Evolutionary conservation across 2,329 filamentous ascomycete genomes (phyloP).

Genomic region (Zasmidium citrigriseum): DNA sequence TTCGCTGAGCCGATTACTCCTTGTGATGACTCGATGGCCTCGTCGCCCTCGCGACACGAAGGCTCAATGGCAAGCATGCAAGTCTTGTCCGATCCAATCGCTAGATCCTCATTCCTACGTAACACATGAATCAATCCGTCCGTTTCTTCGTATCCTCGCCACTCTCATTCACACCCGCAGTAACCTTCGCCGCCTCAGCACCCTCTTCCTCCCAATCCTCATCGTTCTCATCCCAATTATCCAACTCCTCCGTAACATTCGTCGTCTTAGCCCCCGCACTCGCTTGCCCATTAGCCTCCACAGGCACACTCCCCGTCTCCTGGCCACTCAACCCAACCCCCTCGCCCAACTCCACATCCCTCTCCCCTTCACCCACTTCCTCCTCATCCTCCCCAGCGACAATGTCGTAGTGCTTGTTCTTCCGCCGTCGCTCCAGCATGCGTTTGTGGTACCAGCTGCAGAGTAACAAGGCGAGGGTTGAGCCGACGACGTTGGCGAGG

Average conservation of each 20-base stretch:
- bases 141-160: constrained; percentile 43
- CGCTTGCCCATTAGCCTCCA: constrained; percentile 25
- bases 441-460: constrained; percentile 93
- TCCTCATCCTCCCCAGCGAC: constrained; percentile 57
- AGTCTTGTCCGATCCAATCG: constrained; percentile 8
- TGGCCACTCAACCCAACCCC: constrained; percentile 39
- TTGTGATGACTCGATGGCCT: too few species aligned
- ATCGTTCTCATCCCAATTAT: constrained; percentile 91
- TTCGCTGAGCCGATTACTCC: too few species aligned
- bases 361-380: constrained; percentile 46
- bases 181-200: constrained; percentile 31
- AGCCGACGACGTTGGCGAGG: constrained; percentile 82
- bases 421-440: constrained; percentile 85
- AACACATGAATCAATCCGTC: constrained; percentile 37
- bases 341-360: constrained; percentile 77
- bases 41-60: too few species aligned
- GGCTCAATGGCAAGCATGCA: too few species aligned
- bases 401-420: constrained; percentile 69
- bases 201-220: constrained; percentile 67
- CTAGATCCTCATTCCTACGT: constrained; percentile 9
- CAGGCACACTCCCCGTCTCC: constrained; percentile 34
- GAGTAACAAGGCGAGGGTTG: constrained; percentile 67
- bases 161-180: constrained; percentile 25
- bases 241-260: constrained; percentile 75
- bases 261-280: constrained; percentile 53